These are phyloP conservation scores for Xerocomellus amylosporus DNA, from an alignment of 768 basidiomycete genomes.

Conservation along the genomic window DNA sequence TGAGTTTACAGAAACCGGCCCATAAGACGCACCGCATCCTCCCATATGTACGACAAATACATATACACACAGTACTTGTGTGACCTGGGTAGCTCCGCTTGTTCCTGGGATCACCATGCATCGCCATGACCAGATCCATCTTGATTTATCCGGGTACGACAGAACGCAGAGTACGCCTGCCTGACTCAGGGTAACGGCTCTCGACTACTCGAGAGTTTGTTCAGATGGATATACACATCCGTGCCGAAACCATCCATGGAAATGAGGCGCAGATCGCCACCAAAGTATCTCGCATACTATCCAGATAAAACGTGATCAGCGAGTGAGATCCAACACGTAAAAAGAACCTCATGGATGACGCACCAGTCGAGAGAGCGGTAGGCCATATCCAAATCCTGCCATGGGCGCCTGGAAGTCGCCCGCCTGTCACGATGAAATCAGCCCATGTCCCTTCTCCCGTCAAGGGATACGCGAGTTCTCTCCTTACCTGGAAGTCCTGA, in stretches of 20 bases:
- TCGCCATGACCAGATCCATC: background rate
- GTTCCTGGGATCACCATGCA: background rate
- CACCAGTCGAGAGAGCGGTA: constrained; percentile 88
- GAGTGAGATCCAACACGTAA: background rate
- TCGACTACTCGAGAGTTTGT: constrained; percentile 78
- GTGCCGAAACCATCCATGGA: constrained; percentile 97
- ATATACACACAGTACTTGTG: background rate
- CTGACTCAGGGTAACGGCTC: constrained; percentile 59
- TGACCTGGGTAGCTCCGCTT: background rate
- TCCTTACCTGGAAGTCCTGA: constrained; percentile 56
- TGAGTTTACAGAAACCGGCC: background rate
- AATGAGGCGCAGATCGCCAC: constrained; percentile 86
- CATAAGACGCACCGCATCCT: background rate
- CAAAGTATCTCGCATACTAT: constrained; percentile 92
- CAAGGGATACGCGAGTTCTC: background rate
- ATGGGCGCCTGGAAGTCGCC: constrained; percentile 96
- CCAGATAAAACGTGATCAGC: background rate
- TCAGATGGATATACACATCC: constrained; percentile 89
- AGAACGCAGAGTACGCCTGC: background rate
- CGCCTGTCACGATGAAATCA: constrained; percentile 36
- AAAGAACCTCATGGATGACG: constrained; percentile 24
- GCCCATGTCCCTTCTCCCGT: background rate
- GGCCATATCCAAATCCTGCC: constrained; percentile 95
- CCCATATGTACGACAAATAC: background rate
- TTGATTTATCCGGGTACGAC: background rate